A percentile compares a stretch with the other conserved stretches of the same genome.
Evolutionary conservation across 2,329 filamentous ascomycete genomes (phyloP).

Genomic region (Xylogone sp.): DNA sequence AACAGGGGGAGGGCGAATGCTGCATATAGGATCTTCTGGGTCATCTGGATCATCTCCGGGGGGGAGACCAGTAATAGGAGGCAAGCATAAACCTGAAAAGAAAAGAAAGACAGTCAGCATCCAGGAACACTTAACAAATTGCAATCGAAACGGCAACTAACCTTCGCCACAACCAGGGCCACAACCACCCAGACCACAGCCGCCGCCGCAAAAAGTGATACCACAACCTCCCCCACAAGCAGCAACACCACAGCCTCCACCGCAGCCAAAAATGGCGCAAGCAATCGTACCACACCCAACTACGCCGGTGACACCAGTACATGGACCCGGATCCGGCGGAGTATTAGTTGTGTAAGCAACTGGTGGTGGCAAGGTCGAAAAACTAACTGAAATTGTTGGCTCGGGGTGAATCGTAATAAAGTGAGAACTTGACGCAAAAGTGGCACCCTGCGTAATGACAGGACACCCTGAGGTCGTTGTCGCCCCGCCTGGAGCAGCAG

Average conservation of each 20-base stretch:
- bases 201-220: background rate
- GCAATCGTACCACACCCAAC: background rate
- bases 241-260: background rate
- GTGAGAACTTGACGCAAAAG: background rate
- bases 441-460: no score
- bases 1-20: no score
- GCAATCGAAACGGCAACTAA: background rate
- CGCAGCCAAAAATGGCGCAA: background rate
- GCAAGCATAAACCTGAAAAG: no score
- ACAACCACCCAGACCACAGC: background rate
- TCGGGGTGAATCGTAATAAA: background rate
- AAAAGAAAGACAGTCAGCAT: no score
- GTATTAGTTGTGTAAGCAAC: background rate
- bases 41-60: no score
- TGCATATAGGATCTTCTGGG: no score
- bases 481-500: background rate
- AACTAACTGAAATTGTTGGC: background rate
- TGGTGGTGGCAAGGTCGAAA: background rate
- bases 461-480: no score
- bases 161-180: background rate
- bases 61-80: no score
- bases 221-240: background rate
- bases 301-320: background rate
- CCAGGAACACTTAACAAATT: no score
- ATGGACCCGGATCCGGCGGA: background rate